Base-by-base conservation (phyloP, 2,329 filamentous ascomycete genomes). In the Emmonsiellopsis sp. region DNA sequence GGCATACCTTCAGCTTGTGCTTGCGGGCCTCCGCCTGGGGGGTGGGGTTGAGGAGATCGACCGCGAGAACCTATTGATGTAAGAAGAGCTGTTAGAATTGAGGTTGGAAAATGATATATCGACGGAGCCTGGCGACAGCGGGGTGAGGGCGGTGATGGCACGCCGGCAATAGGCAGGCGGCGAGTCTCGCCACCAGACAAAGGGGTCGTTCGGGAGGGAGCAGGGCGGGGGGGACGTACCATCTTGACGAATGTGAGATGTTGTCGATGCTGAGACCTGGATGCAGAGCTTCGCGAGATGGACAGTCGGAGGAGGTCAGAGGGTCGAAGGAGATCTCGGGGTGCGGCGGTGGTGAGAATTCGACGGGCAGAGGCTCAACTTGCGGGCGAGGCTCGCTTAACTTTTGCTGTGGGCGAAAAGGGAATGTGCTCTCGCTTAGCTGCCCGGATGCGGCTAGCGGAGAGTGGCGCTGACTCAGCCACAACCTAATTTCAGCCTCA, bases 41-140 rank as follows among this genome's bases (percentile, higher is more conserved):
- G 75, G 87, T 88, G 74, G 93, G 93, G 89, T 98, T 97, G 79
- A 98, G 87, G 73, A 98, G 91, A 84, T 98, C 93, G 83, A 97
- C 89, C 78, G 93, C 93, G 87, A 98, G 90, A 95, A 97, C 92
- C 93, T 97, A 74, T 65, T 48, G 51, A 54, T 32, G 54, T 53
- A 53, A 53, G 44, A 54, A 58, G 3, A 54, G 54, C 65, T 60
- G 64, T 63, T 35, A 50, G 44, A 30, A 7, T 42, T 40, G 40
- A 26, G 40, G 53, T 55, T 57, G 10, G 9, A 26, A 10, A 13
- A 32, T 48, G n/a, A 30, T n/a, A n/a, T 38, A 31, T 6, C 31
- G 35, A 13, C 41, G 49, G 50, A 35, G 51, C 44, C 37, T 26
- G 55, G 51, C 37, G 53, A 52, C 54, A 54, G 57, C 54, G 57